Evolutionary conservation across 306 rosid species (phyloP).

Genomic region (Castanea sativa): DNA sequence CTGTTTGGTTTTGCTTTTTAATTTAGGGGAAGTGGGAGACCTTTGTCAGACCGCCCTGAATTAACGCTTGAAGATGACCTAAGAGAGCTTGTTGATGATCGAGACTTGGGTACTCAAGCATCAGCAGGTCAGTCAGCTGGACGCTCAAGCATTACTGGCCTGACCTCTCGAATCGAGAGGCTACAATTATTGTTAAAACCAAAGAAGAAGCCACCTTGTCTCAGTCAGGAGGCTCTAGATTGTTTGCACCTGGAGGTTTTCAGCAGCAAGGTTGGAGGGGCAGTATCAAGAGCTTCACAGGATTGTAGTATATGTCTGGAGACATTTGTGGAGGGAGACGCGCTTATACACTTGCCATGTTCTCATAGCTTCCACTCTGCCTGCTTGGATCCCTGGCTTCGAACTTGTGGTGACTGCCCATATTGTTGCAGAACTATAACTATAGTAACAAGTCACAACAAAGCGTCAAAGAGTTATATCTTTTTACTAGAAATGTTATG

Average conservation of each 20-base stretch:
- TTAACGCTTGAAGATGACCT: no score
- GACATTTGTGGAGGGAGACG: constrained; percentile 57
- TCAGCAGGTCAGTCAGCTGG: constrained; percentile 18
- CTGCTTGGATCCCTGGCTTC: constrained; percentile 83
- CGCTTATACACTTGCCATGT: constrained; percentile 62
- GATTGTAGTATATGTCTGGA: constrained; percentile 93
- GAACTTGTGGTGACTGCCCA: constrained; percentile 73
- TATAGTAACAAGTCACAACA: constrained; percentile 35
- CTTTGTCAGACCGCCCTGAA: constrained; percentile 1
- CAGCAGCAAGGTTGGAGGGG: constrained; percentile 20
- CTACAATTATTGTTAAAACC: constrained; percentile 37
- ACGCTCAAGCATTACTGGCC: constrained; percentile 28
- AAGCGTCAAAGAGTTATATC: not conserved
- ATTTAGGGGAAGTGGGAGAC: constrained; percentile 35
- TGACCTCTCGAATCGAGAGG: constrained; percentile 51
- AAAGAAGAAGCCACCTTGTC: constrained; percentile 66
- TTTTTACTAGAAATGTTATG: not conserved
- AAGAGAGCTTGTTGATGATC: constrained; percentile 6
- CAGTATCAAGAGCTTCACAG: constrained; percentile 26
- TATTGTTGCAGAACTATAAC: constrained; percentile 51
- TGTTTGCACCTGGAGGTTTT: constrained; percentile 52
- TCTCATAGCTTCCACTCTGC: constrained; percentile 67
- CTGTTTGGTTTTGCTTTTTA: not conserved
- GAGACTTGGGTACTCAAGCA: constrained; percentile 35
- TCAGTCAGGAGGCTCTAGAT: constrained; percentile 61